phyloP scores from a whole-genome alignment of 768 basidiomycete species.

The Serendipita sp. region DNA sequence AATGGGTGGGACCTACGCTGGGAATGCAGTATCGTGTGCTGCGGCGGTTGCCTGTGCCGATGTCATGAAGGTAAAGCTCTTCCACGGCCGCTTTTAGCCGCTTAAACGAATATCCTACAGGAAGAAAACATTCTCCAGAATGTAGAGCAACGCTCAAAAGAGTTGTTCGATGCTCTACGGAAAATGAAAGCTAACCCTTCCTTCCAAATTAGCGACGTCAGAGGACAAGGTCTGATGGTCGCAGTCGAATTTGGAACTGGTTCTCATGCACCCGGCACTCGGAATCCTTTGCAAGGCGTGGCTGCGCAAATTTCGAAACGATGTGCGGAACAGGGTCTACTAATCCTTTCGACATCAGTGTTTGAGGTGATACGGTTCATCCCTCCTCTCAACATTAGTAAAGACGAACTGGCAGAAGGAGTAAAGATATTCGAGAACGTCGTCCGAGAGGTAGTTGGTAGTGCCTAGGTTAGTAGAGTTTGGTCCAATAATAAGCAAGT shows the following conservation, averaged over 20 bases:
- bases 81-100: background rate
- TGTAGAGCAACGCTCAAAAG: constrained; percentile 53
- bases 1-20: constrained; percentile 84
- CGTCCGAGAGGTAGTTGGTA: constrained; percentile 18
- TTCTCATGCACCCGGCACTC: constrained; percentile 32
- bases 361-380: constrained; percentile 88
- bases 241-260: constrained; percentile 64
- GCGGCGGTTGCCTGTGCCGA: constrained; percentile 74
- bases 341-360: constrained; percentile 77
- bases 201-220: constrained; percentile 65
- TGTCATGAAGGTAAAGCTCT: constrained; percentile 27
- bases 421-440: constrained; percentile 19
- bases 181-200: constrained; percentile 37
- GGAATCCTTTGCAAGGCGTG: constrained; percentile 32
- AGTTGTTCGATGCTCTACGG: constrained; percentile 50
- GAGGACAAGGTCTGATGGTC: constrained; percentile 82
- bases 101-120: constrained; percentile 12
- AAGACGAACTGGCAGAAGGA: constrained; percentile 50
- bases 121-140: constrained; percentile 75
- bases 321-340: constrained; percentile 73
- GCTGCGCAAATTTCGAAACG: constrained; percentile 56
- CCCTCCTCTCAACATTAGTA: constrained; percentile 68
- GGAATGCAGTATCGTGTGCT: constrained; percentile 84
- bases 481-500: background rate
- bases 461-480: constrained; percentile 10